A percentile compares a stretch with the other conserved stretches of the same genome.
Conservation (phyloP, 1,284 basidiomycete species). For the Microbotryum scabiosae region DNA sequence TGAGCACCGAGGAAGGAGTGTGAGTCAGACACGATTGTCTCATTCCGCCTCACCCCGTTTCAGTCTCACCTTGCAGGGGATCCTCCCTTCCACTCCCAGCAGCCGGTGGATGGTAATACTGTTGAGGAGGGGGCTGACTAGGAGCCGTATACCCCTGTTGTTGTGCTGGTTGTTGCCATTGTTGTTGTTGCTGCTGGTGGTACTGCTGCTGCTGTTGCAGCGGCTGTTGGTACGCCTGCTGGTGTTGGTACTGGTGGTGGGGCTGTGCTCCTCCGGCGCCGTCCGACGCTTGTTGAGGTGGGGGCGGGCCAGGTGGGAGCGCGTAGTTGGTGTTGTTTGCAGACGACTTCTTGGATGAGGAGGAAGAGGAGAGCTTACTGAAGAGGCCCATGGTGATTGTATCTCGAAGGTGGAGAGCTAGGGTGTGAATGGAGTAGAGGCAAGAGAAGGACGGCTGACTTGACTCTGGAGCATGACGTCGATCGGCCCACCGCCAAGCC, state of each 20-base stretch:
- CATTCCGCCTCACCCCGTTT: no score
- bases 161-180: neutral
- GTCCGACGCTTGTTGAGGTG: neutral
- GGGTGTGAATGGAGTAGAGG: no score
- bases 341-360: neutral
- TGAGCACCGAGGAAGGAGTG: no score
- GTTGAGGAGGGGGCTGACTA: neutral
- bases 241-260: neutral
- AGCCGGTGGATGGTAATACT: neutral
- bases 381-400: neutral
- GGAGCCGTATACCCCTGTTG: neutral
- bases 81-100: neutral
- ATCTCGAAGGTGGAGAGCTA: neutral
- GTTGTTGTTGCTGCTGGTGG: neutral
- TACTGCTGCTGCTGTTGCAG: neutral
- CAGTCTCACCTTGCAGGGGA: neutral
- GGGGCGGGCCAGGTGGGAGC: neutral
- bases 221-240: neutral
- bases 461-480: no score
- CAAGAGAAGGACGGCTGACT: no score
- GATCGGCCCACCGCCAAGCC: no score
- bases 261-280: neutral
- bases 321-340: neutral
- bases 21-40: no score
- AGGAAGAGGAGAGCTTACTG: neutral